Percentiles rank a stretch among this genome's conserved stretches.
These are phyloP conservation scores for Suillus subalutaceus DNA, from an alignment of 768 basidiomycete genomes.

Conservation along the genomic window DNA sequence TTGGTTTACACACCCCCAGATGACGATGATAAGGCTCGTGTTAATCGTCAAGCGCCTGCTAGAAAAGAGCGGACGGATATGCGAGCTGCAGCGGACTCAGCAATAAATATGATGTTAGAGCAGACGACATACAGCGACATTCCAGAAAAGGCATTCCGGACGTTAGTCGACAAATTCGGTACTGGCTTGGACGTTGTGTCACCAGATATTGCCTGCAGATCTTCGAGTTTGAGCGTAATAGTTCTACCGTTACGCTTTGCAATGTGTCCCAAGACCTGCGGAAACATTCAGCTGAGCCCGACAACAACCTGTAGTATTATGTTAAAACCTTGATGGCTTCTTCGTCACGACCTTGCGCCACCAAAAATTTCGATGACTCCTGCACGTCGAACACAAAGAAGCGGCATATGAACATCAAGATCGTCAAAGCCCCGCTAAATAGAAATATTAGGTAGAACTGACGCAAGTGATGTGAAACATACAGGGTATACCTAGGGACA, in stretches of 20 bases:
- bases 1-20: constrained; percentile 48
- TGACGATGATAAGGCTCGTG: constrained; percentile 48
- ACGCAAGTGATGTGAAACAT: constrained; percentile 18
- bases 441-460: constrained; percentile 8
- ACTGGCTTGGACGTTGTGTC: constrained; percentile 16
- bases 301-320: background rate
- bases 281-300: background rate
- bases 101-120: background rate
- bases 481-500: constrained; percentile 43
- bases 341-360: constrained; percentile 57
- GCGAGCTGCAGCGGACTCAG: constrained; percentile 37
- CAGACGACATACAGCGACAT: constrained; percentile 42
- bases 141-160: constrained; percentile 38
- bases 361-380: constrained; percentile 64
- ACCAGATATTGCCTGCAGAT: constrained; percentile 38
- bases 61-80: constrained; percentile 52
- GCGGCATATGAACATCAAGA: constrained; percentile 56
- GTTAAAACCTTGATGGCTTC: constrained; percentile 50
- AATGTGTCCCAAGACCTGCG: constrained; percentile 49
- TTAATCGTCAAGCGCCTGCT: constrained; percentile 46
- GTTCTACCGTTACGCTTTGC: constrained; percentile 50
- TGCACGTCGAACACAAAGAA: constrained; percentile 61
- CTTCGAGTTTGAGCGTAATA: constrained; percentile 48
- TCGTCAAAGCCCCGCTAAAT: constrained; percentile 47
- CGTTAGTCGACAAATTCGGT: constrained; percentile 25